Evolutionary conservation across 805 yeast genomes (phyloP).

Genomic region (Lipomyces chichibuensis): DNA sequence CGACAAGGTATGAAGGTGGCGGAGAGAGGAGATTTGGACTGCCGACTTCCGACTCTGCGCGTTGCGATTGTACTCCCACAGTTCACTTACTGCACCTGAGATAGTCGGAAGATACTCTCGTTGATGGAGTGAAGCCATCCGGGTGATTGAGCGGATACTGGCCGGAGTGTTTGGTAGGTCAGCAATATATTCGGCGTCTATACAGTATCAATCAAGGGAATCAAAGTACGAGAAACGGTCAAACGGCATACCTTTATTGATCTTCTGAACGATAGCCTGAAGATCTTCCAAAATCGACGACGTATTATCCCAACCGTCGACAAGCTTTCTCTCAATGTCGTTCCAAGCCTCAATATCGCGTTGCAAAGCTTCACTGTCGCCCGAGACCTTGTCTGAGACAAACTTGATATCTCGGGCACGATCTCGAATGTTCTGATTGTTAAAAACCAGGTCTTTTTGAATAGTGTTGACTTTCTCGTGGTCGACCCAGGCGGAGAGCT

Average conservation of each 20-base stretch:
- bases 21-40: slow-evolving; percentile 27
- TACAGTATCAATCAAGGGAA: neutral
- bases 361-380: slow-evolving; percentile 25
- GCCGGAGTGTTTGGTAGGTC: slow-evolving; percentile 33
- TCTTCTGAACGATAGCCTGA: slow-evolving; percentile 36
- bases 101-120: slow-evolving; percentile 42
- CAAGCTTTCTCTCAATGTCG: slow-evolving; percentile 12
- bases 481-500: slow-evolving; percentile 36
- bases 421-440: slow-evolving; percentile 29
- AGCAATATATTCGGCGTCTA: slow-evolving; percentile 38
- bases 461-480: slow-evolving; percentile 14
- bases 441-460: slow-evolving; percentile 25
- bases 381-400: slow-evolving; percentile 32
- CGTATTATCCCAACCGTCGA: slow-evolving; percentile 9
- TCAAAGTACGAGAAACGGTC: neutral
- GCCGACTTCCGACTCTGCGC: slow-evolving; percentile 32
- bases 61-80: slow-evolving; percentile 30
- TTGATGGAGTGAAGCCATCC: slow-evolving; percentile 39
- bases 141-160: slow-evolving; percentile 29
- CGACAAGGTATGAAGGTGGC: slow-evolving; percentile 24
- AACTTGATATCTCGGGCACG: slow-evolving; percentile 36
- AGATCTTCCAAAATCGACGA: slow-evolving; percentile 38
- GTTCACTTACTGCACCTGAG: slow-evolving; percentile 34
- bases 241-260: slow-evolving; percentile 26
- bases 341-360: slow-evolving; percentile 25